Percentiles rank a stretch among this genome's conserved stretches.
These are phyloP conservation scores for Phyllostachys edulis DNA, from an alignment of 176 grass and related monocot species.

Conservation along the genomic window DNA sequence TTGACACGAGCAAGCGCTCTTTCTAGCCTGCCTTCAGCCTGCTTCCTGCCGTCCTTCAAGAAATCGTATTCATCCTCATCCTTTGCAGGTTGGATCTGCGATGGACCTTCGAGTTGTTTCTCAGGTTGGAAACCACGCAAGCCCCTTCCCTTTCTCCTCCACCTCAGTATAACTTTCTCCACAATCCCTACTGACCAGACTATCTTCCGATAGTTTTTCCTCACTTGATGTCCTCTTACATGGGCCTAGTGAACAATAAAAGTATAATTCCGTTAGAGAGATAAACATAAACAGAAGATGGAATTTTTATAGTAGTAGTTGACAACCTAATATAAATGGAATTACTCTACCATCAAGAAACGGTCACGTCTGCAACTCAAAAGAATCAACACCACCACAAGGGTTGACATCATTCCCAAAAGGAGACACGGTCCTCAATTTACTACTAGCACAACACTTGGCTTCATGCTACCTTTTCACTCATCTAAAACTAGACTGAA, in stretches of 20 bases:
- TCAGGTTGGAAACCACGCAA: constrained; percentile 64
- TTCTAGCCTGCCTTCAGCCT: constrained; percentile 76
- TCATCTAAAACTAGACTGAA: background rate
- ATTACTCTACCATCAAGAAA: background rate
- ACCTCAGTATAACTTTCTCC: constrained; percentile 86
- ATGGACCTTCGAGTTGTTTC: constrained; percentile 60
- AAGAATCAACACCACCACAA: background rate
- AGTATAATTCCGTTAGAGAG: background rate
- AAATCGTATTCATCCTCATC: constrained; percentile 73
- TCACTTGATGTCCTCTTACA: constrained; percentile 90
- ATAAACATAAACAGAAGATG: background rate
- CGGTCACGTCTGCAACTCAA: constrained; percentile 4
- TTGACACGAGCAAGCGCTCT: constrained; percentile 86
- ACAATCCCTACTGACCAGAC: constrained; percentile 93
- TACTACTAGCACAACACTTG: background rate
- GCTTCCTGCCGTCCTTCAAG: constrained; percentile 91
- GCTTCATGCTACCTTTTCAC: background rate
- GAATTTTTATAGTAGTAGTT: background rate
- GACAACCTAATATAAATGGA: background rate
- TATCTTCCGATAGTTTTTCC: constrained; percentile 77
- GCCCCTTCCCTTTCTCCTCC: constrained; percentile 84
- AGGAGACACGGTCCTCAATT: background rate
- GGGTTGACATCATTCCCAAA: background rate
- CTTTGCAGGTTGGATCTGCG: constrained; percentile 51
- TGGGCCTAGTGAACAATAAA: constrained; percentile 61